These are phyloP conservation scores for Aspergillus biplanus DNA, from an alignment of 495 filamentous ascomycete species.

Conservation along the genomic window DNA sequence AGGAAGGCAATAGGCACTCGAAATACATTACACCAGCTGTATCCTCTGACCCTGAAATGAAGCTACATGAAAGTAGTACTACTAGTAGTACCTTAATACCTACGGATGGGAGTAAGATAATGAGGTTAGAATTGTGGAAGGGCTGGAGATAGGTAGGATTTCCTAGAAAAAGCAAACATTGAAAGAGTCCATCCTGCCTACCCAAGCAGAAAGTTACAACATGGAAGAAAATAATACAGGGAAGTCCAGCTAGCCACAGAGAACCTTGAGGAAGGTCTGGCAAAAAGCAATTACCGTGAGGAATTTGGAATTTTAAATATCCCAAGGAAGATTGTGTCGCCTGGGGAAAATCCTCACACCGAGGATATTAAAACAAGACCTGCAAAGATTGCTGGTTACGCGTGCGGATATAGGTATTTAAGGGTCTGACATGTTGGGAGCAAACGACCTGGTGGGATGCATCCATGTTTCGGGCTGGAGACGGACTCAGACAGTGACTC, in stretches of 20 bases:
- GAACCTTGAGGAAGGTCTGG: neutral
- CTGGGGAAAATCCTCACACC: too few species aligned
- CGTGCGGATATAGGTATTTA: neutral
- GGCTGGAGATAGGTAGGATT: neutral
- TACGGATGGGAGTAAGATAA: neutral
- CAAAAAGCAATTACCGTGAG: neutral
- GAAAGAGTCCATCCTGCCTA: too few species aligned
- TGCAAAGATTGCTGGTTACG: neutral
- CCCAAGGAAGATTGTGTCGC: neutral
- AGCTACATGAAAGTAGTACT: too few species aligned
- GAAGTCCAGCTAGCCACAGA: neutral
- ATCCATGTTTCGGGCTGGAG: neutral
- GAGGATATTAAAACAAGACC: too few species aligned
- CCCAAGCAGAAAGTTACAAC: too few species aligned
- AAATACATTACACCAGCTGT: too few species aligned
- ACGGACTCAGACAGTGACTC: conserved; percentile 9
- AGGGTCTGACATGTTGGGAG: neutral
- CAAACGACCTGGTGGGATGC: neutral
- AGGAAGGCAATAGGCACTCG: too few species aligned
- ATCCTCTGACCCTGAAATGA: too few species aligned
- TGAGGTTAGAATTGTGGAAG: neutral
- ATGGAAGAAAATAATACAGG: neutral
- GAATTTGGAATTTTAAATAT: neutral
- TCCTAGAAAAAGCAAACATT: neutral
- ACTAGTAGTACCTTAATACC: neutral